A percentile compares a stretch with the other conserved stretches of the same genome.
Evolutionary conservation across 371 early-diverging fungal species (phyloP).

Genomic region (Batkoa obscura): DNA sequence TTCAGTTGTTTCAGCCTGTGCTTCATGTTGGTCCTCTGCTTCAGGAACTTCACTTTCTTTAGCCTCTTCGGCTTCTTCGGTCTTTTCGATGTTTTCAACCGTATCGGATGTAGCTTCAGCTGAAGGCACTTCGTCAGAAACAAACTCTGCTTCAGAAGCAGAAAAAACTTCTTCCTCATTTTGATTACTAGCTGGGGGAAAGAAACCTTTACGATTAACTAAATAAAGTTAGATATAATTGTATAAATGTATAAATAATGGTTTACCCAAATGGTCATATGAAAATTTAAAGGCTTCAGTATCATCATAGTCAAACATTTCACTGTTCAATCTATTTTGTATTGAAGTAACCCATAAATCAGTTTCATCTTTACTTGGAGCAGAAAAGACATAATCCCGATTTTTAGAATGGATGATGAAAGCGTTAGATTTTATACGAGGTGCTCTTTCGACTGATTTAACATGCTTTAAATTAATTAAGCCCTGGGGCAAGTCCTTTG

Average conservation of each 20-base stretch:
- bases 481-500: constrained; percentile 15
- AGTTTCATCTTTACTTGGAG: constrained; percentile 17
- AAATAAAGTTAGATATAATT: neutral
- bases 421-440: constrained; percentile 15
- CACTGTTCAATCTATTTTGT: constrained; percentile 6
- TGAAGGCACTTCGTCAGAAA: constrained; percentile 1
- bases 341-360: constrained; percentile 19
- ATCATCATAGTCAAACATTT: constrained; percentile 1
- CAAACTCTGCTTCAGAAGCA: constrained; percentile 7
- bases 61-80: neutral
- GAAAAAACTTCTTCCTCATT: constrained; percentile 5
- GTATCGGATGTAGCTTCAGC: neutral
- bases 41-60: neutral
- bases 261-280: constrained; percentile 1
- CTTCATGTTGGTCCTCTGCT: neutral
- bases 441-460: constrained; percentile 13
- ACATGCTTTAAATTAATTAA: constrained; percentile 22
- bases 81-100: no score
- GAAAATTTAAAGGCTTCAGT: constrained; percentile 6
- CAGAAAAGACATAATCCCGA: constrained; percentile 18
- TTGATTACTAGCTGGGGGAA: neutral
- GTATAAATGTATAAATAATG: neutral
- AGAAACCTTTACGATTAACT: constrained; percentile 2
- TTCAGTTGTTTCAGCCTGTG: neutral
- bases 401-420: constrained; percentile 18